Evolutionary conservation across 1,284 basidiomycete species (phyloP).

Genomic region (Rhizopogon parksii): DNA sequence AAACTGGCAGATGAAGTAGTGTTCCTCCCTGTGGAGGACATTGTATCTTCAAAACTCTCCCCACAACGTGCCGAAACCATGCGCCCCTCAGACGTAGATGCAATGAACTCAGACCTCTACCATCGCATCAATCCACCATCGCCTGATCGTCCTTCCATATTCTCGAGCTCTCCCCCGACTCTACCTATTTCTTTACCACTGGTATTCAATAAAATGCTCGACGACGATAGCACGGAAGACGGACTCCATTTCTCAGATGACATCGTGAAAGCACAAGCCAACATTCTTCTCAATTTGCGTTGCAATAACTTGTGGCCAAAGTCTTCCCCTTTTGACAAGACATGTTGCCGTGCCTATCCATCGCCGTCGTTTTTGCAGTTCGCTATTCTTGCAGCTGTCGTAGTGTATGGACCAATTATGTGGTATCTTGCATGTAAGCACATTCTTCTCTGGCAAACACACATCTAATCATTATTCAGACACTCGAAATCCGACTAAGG

Average conservation of each 20-base stretch:
- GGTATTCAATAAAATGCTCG: constrained; percentile 75
- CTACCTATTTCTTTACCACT: constrained; percentile 56
- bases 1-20: constrained; percentile 65
- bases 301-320: constrained; percentile 75
- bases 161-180: constrained; percentile 18
- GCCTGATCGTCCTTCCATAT: constrained; percentile 27
- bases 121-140: constrained; percentile 53
- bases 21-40: constrained; percentile 70
- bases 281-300: constrained; percentile 71
- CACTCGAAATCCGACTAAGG: constrained; percentile 21
- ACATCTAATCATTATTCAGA: background rate
- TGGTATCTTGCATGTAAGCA: constrained; percentile 19
- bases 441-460: background rate
- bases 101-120: constrained; percentile 79
- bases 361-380: constrained; percentile 57
- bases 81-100: constrained; percentile 70
- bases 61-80: constrained; percentile 61
- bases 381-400: constrained; percentile 41
- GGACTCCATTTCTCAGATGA: constrained; percentile 74
- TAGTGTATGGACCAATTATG: constrained; percentile 12
- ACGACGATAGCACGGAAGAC: constrained; percentile 68
- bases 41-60: constrained; percentile 54
- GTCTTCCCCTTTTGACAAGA: constrained; percentile 67
- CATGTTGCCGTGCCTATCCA: constrained; percentile 78
- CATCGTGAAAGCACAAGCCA: constrained; percentile 66